Conservation (phyloP, 2,329 filamentous ascomycete species). For the Aspergillus terreus region DNA sequence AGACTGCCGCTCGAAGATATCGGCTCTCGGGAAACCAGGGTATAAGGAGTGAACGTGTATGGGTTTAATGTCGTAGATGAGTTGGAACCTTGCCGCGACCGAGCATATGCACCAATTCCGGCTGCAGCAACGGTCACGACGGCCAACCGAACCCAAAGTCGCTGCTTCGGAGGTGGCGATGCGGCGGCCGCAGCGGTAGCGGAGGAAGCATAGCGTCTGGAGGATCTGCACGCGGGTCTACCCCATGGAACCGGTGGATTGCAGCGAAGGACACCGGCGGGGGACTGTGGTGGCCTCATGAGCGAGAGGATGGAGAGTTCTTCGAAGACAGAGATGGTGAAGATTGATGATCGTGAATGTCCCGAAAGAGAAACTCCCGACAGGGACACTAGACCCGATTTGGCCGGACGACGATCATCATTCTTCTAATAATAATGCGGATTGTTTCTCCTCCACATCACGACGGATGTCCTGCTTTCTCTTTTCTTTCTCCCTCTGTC, state of each 20-base stretch:
- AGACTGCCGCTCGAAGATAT: conserved; percentile 47
- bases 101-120: conserved; percentile 34
- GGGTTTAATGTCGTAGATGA: conserved; percentile 31
- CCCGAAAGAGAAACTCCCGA: not conserved
- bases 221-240: not conserved
- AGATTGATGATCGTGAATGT: not conserved
- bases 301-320: not conserved
- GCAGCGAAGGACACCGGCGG: conserved; percentile 14
- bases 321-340: not conserved
- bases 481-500: conserved; percentile 1
- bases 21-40: conserved; percentile 39
- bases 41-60: conserved; percentile 38
- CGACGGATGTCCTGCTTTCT: not conserved
- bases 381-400: conserved; percentile 12
- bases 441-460: not conserved
- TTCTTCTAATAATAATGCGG: conserved; percentile 3
- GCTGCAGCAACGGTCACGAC: conserved; percentile 33
- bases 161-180: conserved; percentile 19
- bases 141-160: conserved; percentile 32
- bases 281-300: conserved; percentile 19
- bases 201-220: conserved; percentile 7
- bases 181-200: conserved; percentile 14
- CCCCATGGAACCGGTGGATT: conserved; percentile 12
- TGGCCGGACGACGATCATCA: conserved; percentile 5
- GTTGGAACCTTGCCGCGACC: conserved; percentile 22